Conservation (phyloP, 2,329 filamentous ascomycete species). For the Peltaster fructicola region DNA sequence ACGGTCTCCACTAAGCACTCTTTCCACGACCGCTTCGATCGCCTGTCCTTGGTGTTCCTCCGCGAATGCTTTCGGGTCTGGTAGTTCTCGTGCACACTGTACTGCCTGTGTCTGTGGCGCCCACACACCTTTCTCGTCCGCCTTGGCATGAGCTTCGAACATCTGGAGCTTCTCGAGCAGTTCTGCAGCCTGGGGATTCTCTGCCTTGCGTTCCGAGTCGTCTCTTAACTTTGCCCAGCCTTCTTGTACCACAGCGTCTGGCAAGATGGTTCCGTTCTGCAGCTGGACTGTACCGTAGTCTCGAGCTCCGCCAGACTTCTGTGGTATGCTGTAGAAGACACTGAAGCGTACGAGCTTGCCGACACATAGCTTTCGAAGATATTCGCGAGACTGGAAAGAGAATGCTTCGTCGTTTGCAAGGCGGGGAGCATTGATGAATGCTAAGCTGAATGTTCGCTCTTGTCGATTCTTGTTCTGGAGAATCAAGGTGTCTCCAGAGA, state of each 20-base stretch:
- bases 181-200: slow-evolving; percentile 53
- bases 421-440: slow-evolving; percentile 79
- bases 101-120: slow-evolving; percentile 46
- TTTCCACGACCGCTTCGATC: slow-evolving; percentile 67
- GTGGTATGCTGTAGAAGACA: slow-evolving; percentile 73
- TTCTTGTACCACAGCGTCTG: slow-evolving; percentile 68
- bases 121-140: slow-evolving; percentile 70
- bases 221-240: slow-evolving; percentile 90
- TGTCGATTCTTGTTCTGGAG: slow-evolving; percentile 65
- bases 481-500: slow-evolving; percentile 84
- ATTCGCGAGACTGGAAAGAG: slow-evolving; percentile 89
- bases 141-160: slow-evolving; percentile 61
- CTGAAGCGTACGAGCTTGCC: slow-evolving; percentile 78
- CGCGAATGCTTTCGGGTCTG: slow-evolving; percentile 56
- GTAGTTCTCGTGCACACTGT: slow-evolving; percentile 57
- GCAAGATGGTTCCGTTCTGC: slow-evolving; percentile 57
- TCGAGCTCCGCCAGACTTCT: slow-evolving; percentile 36
- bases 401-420: slow-evolving; percentile 39
- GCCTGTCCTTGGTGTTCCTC: slow-evolving; percentile 72
- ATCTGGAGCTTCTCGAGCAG: slow-evolving; percentile 62
- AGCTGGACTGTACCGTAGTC: slow-evolving; percentile 75
- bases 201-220: slow-evolving; percentile 81
- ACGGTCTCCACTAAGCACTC: slow-evolving; percentile 79
- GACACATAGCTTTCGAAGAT: slow-evolving; percentile 64
- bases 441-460: slow-evolving; percentile 77